Percentiles rank a stretch among this genome's conserved stretches.
phyloP scores from a whole-genome alignment of 2,329 filamentous ascomycete genomes.

The Shiraia bambusicola region DNA sequence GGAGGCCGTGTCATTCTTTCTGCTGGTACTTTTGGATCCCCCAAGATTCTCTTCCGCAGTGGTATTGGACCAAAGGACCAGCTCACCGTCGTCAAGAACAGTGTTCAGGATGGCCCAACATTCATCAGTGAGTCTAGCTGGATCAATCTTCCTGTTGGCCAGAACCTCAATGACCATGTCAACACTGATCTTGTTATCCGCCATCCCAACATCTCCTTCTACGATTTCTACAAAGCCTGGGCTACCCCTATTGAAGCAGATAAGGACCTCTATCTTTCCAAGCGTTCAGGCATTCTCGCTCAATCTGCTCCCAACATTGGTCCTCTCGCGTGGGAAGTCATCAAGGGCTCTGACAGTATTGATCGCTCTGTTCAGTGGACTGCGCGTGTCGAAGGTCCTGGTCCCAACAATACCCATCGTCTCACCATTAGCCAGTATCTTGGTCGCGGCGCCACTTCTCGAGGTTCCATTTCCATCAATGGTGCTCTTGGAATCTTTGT shows the following conservation, averaged over 20 bases:
- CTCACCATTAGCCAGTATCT: constrained; percentile 59
- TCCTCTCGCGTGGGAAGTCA: constrained; percentile 62
- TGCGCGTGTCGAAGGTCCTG: constrained; percentile 61
- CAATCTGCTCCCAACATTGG: constrained; percentile 68
- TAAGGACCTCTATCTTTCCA: constrained; percentile 45
- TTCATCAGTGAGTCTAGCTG: constrained; percentile 50
- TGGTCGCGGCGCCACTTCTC: constrained; percentile 62
- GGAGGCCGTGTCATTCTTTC: constrained; percentile 67
- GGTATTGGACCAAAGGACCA: constrained; percentile 64
- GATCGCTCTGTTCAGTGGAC: constrained; percentile 67
- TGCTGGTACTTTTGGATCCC: constrained; percentile 68
- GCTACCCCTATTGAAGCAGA: constrained; percentile 46
- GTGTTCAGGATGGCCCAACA: constrained; percentile 45
- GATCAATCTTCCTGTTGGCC: constrained; percentile 56
- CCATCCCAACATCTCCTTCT: constrained; percentile 58
- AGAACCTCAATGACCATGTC: constrained; percentile 56
- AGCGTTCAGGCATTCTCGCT: constrained; percentile 61
- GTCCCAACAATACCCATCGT: constrained; percentile 41
- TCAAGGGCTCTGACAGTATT: constrained; percentile 59
- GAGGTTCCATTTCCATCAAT: constrained; percentile 63
- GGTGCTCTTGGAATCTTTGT: constrained; percentile 60
- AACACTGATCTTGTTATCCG: constrained; percentile 59
- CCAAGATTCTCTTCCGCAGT: constrained; percentile 68
- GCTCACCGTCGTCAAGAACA: constrained; percentile 49
- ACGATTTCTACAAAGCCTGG: constrained; percentile 67